Percentiles rank a stretch among this genome's conserved stretches.
Conservation (phyloP, 345 rosid genomes). For the Eucalyptus albens region DNA sequence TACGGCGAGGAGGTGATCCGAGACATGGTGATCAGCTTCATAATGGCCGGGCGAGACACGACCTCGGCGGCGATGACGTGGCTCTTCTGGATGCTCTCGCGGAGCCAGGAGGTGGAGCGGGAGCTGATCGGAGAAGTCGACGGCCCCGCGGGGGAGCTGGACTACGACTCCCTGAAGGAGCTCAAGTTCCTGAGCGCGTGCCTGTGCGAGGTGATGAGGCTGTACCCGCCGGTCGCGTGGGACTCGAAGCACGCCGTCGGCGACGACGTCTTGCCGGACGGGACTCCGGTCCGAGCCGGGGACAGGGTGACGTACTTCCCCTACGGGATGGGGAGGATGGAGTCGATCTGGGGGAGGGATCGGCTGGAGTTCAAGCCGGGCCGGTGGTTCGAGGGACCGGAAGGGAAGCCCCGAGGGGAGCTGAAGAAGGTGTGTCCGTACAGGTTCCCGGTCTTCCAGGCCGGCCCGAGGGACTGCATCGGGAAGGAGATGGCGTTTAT, state of each 20-base stretch:
- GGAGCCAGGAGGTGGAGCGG: constrained; percentile 21
- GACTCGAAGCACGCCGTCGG: constrained; percentile 50
- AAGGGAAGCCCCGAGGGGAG: constrained; percentile 5
- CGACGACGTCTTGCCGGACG: constrained; percentile 57
- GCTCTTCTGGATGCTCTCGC: constrained; percentile 49
- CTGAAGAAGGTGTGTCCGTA: constrained; percentile 28
- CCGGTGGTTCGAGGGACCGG: constrained; percentile 34
- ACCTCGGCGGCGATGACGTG: constrained; percentile 57
- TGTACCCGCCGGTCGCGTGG: constrained; percentile 73
- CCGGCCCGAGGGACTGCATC: constrained; percentile 34
- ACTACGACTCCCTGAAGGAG: constrained; percentile 21
- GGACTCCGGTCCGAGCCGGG: constrained; percentile 48
- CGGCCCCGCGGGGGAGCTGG: constrained; percentile 18
- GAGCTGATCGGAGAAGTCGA: constrained; percentile 24
- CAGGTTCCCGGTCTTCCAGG: constrained; percentile 34
- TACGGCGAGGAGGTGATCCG: constrained; percentile 26
- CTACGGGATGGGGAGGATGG: constrained; percentile 89
- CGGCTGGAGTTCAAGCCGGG: constrained; percentile 46
- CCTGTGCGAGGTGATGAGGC: constrained; percentile 52
- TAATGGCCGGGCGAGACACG: constrained; percentile 68
- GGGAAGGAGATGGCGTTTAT: constrained; percentile 36
- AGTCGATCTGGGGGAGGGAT: constrained; percentile 63
- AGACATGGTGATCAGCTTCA: constrained; percentile 44
- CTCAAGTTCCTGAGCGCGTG: constrained; percentile 36
- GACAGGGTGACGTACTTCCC: constrained; percentile 84